Conservation (phyloP, 2,329 filamentous ascomycete genomes). For the Bipolaris cookei region DNA sequence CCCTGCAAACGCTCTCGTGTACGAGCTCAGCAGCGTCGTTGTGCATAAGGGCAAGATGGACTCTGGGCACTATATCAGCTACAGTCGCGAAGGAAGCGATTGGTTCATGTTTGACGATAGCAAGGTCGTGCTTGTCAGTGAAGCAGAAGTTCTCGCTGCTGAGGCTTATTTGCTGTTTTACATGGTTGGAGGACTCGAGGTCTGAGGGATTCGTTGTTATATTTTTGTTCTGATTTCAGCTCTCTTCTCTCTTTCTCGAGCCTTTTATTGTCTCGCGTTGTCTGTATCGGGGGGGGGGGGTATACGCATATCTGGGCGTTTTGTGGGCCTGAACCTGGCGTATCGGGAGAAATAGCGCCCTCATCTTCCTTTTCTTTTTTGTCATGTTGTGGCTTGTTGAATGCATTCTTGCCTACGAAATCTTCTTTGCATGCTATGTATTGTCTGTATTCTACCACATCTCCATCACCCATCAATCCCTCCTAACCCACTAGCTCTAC, state of each 20-base stretch:
- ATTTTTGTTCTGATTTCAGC: no score
- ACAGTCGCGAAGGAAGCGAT: constrained; percentile 80
- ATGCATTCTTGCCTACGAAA: no score
- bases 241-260: background rate
- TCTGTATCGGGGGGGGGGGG: background rate
- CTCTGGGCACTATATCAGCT: constrained; percentile 90
- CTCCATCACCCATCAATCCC: no score
- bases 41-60: constrained; percentile 94
- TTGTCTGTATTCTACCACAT: no score
- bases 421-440: no score
- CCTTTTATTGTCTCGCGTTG: background rate
- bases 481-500: no score
- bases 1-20: constrained; percentile 66
- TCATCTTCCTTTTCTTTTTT: no score
- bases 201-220: constrained; percentile 17
- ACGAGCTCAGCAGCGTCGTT: constrained; percentile 87
- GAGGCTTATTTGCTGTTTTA: constrained; percentile 95
- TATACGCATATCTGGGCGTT: no score
- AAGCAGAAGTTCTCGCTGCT: constrained; percentile 82
- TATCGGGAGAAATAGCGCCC: no score
- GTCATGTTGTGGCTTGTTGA: no score
- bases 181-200: constrained; percentile 44
- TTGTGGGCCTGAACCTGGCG: no score
- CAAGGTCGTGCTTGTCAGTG: constrained; percentile 81
- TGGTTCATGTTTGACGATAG: constrained; percentile 98